A percentile compares a stretch with the other conserved stretches of the same genome.
Evolutionary conservation across 176 grass and related monocot genomes (phyloP).

Genomic region (Juncus effusus): DNA sequence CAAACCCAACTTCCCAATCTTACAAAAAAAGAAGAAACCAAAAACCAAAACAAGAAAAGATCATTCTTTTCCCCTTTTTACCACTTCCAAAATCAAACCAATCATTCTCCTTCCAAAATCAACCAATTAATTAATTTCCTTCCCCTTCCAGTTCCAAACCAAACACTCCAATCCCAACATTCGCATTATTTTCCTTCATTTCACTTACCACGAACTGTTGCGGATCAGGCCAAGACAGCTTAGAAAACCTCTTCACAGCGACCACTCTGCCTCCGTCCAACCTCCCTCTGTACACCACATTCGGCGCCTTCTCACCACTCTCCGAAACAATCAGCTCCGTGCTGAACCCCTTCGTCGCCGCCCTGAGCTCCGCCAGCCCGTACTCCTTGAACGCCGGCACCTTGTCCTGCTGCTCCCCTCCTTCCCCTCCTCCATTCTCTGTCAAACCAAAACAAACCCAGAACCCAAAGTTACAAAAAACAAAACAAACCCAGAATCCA

Average conservation of each 20-base stretch:
- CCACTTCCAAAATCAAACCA: too few relatives aligned
- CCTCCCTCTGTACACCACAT: slow-evolving; percentile 85
- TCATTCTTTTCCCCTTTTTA: not conserved
- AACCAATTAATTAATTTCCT: not conserved
- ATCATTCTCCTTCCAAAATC: too few relatives aligned
- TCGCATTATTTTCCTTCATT: not conserved
- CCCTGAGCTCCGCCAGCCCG: slow-evolving; percentile 66
- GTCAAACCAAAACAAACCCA: not conserved
- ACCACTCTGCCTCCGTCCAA: slow-evolving; percentile 75
- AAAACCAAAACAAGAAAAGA: slow-evolving; percentile 3
- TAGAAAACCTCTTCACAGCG: slow-evolving; percentile 96
- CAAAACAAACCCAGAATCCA: not conserved
- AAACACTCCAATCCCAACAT: too few relatives aligned
- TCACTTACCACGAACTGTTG: slow-evolving; percentile 88
- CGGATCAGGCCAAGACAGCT: slow-evolving; percentile 91
- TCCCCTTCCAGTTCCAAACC: not conserved
- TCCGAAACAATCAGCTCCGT: slow-evolving; percentile 92
- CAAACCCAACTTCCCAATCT: not conserved
- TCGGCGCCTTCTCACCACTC: slow-evolving; percentile 99
- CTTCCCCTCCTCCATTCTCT: slow-evolving; percentile 67
- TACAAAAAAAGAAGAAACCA: slow-evolving; percentile 12
- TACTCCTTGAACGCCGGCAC: slow-evolving; percentile 93
- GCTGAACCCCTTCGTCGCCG: slow-evolving; percentile 95
- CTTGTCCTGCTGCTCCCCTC: slow-evolving; percentile 55
- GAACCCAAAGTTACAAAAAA: not conserved